phyloP scores from a whole-genome alignment of 495 filamentous ascomycete species.

The Aspergillus kassunensis region DNA sequence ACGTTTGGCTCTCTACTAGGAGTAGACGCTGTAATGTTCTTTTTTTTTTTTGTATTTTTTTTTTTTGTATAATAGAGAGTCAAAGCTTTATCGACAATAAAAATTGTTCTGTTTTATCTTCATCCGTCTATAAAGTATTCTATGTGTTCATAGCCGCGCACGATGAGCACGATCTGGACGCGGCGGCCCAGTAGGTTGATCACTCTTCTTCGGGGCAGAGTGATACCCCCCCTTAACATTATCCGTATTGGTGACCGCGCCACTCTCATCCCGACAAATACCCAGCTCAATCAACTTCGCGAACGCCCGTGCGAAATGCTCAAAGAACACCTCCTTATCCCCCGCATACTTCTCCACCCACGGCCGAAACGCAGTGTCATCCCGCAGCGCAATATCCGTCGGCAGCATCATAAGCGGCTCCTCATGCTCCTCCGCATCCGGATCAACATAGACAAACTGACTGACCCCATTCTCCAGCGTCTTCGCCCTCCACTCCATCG shows the following conservation, averaged over 20 bases:
- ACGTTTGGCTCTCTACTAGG: too few relatives aligned
- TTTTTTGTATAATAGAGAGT: too few relatives aligned
- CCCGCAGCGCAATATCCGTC: constrained; percentile 40
- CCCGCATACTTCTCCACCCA: constrained; percentile 58
- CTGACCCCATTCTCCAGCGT: constrained; percentile 48
- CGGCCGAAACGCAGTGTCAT: constrained; percentile 34
- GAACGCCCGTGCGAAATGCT: constrained; percentile 56
- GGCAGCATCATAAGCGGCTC: constrained; percentile 55
- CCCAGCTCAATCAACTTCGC: constrained; percentile 61
- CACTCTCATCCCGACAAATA: constrained; percentile 50
- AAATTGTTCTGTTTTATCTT: too few relatives aligned
- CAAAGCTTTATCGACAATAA: too few relatives aligned
- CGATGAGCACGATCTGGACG: constrained; percentile 10
- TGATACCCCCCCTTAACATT: constrained; percentile 51
- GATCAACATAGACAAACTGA: constrained; percentile 58
- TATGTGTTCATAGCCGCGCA: constrained; percentile 26
- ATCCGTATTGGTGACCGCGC: constrained; percentile 47
- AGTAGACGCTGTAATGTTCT: too few relatives aligned
- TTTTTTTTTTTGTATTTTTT: too few relatives aligned
- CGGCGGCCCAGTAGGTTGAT: constrained; percentile 36
- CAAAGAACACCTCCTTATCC: constrained; percentile 60
- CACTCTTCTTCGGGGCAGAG: constrained; percentile 57
- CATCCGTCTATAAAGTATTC: too few relatives aligned
- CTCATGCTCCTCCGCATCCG: constrained; percentile 37
- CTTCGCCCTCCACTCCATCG: constrained; percentile 53